Conservation (phyloP, 805 yeast species). For the Candida manassasensis region DNA sequence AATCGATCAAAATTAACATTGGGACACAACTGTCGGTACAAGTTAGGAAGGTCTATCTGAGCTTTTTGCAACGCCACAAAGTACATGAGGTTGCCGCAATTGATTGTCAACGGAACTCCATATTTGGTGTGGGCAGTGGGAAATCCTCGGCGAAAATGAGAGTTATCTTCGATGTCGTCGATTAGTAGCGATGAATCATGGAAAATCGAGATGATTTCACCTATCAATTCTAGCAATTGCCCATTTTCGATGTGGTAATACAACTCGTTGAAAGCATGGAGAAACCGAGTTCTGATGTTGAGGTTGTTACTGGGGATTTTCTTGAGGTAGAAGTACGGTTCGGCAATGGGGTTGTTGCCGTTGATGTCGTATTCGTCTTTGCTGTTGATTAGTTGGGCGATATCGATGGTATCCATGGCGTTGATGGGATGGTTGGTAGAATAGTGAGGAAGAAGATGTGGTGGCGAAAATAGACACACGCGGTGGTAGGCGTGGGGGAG, state of each 20-base stretch:
- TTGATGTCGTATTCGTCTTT: constrained; percentile 3
- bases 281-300: constrained; percentile 25
- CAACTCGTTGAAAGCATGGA: constrained; percentile 29
- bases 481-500: not conserved
- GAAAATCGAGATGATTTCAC: constrained; percentile 27
- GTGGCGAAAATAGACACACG: not conserved
- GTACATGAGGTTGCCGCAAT: constrained; percentile 78
- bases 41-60: constrained; percentile 11
- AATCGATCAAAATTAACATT: constrained; percentile 20
- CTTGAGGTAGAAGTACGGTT: constrained; percentile 29
- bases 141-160: constrained; percentile 65
- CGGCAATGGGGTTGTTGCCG: constrained; percentile 11
- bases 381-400: constrained; percentile 5
- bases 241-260: constrained; percentile 26
- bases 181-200: constrained; percentile 41
- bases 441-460: not conserved
- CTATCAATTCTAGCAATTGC: constrained; percentile 20
- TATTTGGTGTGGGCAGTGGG: constrained; percentile 75
- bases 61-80: constrained; percentile 61
- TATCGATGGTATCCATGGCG: constrained; percentile 2
- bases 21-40: constrained; percentile 10
- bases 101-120: constrained; percentile 78
- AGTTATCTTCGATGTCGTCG: constrained; percentile 86
- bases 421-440: not conserved
- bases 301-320: constrained; percentile 31